These are phyloP conservation scores for Lactarius akahatsu DNA, from an alignment of 768 basidiomycete genomes.

Conservation along the genomic window DNA sequence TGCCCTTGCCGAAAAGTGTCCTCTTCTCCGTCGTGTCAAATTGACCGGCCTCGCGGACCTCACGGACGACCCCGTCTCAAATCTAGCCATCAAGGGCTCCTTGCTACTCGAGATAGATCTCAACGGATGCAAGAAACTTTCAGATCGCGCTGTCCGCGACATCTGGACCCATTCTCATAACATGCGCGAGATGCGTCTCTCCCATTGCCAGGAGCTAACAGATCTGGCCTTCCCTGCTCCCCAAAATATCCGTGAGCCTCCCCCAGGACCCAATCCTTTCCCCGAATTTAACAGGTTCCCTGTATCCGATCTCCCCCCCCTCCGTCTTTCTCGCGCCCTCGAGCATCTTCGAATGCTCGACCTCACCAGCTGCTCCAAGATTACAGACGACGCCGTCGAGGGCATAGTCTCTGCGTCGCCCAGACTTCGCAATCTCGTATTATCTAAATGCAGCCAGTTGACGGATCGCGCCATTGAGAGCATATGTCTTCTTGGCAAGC, in stretches of 20 bases:
- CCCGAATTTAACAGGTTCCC: conserved; percentile 36
- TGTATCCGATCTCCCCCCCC: conserved; percentile 55
- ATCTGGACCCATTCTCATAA: conserved; percentile 78
- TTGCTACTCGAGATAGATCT: conserved; percentile 94
- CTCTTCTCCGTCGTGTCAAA: conserved; percentile 85
- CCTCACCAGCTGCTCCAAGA: conserved; percentile 74
- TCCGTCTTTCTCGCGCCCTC: conserved; percentile 61
- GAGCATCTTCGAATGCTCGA: conserved; percentile 93
- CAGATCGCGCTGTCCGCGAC: conserved; percentile 74
- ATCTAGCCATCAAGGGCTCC: conserved; percentile 75
- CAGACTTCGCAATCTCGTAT: conserved; percentile 79
- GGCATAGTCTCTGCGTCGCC: conserved; percentile 80
- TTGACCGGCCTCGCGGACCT: conserved; percentile 72
- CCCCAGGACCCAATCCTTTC: conserved; percentile 41
- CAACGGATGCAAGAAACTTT: conserved; percentile 74
- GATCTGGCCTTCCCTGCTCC: conserved; percentile 85
- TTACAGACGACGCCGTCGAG: conserved; percentile 83
- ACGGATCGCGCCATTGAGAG: conserved; percentile 82
- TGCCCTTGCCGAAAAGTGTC: conserved; percentile 72
- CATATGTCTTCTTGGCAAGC: conserved; percentile 85
- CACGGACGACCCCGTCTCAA: conserved; percentile 73
- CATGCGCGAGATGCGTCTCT: conserved; percentile 90
- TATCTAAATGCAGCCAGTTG: conserved; percentile 79
- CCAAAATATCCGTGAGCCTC: conserved; percentile 45
- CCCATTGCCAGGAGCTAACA: conserved; percentile 73